Conservation (phyloP, 2,329 filamentous ascomycete species). For the Fusarium miscanthi region DNA sequence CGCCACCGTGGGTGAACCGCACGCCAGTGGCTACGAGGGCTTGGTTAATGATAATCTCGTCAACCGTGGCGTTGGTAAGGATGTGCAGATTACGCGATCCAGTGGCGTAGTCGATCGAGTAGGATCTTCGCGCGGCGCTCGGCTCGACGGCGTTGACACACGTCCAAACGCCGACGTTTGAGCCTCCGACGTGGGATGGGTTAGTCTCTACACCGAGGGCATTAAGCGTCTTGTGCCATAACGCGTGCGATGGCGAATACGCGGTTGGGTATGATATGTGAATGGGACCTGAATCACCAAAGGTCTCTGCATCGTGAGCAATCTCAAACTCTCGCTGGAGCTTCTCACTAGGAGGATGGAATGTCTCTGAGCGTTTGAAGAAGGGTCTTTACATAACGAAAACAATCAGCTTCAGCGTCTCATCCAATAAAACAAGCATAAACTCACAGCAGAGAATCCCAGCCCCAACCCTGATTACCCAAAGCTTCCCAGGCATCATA, state of each 20-base stretch:
- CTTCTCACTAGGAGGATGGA: constrained; percentile 53
- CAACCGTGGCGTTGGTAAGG: constrained; percentile 47
- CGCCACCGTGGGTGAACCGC: constrained; percentile 53
- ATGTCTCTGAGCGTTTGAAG: constrained; percentile 62
- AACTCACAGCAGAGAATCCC: constrained; percentile 55
- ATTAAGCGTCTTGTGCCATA: constrained; percentile 62
- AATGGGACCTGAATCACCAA: constrained; percentile 60
- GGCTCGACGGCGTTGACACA: constrained; percentile 62
- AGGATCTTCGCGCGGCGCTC: constrained; percentile 59
- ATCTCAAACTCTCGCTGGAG: constrained; percentile 51
- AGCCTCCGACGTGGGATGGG: constrained; percentile 60
- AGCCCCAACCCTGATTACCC: constrained; percentile 69
- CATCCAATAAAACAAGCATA: neutral
- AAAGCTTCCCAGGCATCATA: constrained; percentile 68
- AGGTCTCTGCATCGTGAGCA: constrained; percentile 52
- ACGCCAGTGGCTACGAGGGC: constrained; percentile 47
- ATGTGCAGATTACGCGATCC: constrained; percentile 57
- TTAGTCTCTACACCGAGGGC: constrained; percentile 54
- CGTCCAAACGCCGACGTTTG: constrained; percentile 61
- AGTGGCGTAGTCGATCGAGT: constrained; percentile 59
- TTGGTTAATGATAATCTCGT: constrained; percentile 41
- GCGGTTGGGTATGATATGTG: constrained; percentile 59
- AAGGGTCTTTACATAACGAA: constrained; percentile 52
- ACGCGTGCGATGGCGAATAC: constrained; percentile 54
- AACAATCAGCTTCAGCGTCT: neutral